A percentile compares a stretch with the other conserved stretches of the same genome.
phyloP scores from a whole-genome alignment of 2,329 filamentous ascomycete species.

The Colletotrichum sp. region DNA sequence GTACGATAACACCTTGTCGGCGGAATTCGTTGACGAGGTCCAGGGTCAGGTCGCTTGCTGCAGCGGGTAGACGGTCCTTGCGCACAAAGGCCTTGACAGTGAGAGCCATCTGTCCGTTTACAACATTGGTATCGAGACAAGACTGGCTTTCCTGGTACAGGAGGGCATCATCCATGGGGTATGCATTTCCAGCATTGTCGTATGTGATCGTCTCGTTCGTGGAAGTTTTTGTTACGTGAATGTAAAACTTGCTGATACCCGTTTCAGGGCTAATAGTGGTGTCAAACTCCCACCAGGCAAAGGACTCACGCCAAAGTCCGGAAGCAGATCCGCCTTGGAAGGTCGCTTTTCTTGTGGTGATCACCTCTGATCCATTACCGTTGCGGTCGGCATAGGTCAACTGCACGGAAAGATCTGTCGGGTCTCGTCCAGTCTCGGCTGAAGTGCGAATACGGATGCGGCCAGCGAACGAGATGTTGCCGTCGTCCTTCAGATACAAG shows the following conservation, averaged over 20 bases:
- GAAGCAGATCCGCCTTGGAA: constrained; percentile 22
- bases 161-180: constrained; percentile 23
- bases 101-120: not conserved
- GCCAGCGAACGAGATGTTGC: constrained; percentile 27
- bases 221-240: constrained; percentile 23
- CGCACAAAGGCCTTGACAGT: constrained; percentile 1
- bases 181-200: constrained; percentile 24
- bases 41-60: not conserved
- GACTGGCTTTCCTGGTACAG: constrained; percentile 24
- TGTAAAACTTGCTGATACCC: constrained; percentile 28
- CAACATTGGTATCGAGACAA: constrained; percentile 1
- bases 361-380: constrained; percentile 6
- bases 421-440: constrained; percentile 22
- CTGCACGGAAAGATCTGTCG: constrained; percentile 25
- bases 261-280: constrained; percentile 18
- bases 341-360: constrained; percentile 7
- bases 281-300: constrained; percentile 25
- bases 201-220: constrained; percentile 19
- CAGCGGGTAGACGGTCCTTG: not conserved
- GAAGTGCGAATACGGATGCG: constrained; percentile 27
- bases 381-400: constrained; percentile 25
- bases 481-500: constrained; percentile 29
- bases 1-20: constrained; percentile 15
- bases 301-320: constrained; percentile 22
- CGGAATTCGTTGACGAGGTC: constrained; percentile 7